Evolutionary conservation across 2,329 filamentous ascomycete genomes (phyloP).

Genomic region (Bipolaris bicolor): DNA sequence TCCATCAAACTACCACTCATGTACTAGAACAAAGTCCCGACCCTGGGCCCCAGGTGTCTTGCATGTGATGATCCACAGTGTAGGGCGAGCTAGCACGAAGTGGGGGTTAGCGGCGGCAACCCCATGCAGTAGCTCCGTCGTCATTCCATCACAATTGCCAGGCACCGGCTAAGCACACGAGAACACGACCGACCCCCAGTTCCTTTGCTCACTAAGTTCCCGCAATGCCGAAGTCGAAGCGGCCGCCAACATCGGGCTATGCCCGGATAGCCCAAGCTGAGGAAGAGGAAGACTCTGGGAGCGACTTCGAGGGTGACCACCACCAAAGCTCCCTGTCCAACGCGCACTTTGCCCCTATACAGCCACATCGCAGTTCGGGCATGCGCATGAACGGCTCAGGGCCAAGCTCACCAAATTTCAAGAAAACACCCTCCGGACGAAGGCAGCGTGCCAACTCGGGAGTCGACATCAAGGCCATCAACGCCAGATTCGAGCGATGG

Average conservation of each 20-base stretch:
- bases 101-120: conserved; percentile 21
- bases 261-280: conserved; percentile 60
- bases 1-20: conserved; percentile 1
- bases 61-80: conserved; percentile 16
- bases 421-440: conserved; percentile 41
- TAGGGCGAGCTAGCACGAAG: conserved; percentile 7
- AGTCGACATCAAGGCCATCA: conserved; percentile 98
- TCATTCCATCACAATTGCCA: conserved; percentile 34
- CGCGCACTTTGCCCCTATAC: conserved; percentile 56
- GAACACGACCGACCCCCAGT: conserved; percentile 12
- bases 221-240: conserved; percentile 41
- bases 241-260: conserved; percentile 58
- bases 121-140: conserved; percentile 30
- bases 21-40: conserved; percentile 6
- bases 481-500: conserved; percentile 92
- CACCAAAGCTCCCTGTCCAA: conserved; percentile 47
- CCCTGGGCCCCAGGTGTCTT: conserved; percentile 4
- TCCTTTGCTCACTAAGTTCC: neutral
- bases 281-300: conserved; percentile 53
- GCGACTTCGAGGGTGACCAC: conserved; percentile 50
- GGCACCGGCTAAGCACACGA: conserved; percentile 14
- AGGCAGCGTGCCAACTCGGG: conserved; percentile 78
- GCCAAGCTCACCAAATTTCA: conserved; percentile 41
- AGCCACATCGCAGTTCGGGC: conserved; percentile 51
- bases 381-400: conserved; percentile 52